phyloP scores from a whole-genome alignment of 1,284 basidiomycete species.

The Moesziomyces parantarcticus region DNA sequence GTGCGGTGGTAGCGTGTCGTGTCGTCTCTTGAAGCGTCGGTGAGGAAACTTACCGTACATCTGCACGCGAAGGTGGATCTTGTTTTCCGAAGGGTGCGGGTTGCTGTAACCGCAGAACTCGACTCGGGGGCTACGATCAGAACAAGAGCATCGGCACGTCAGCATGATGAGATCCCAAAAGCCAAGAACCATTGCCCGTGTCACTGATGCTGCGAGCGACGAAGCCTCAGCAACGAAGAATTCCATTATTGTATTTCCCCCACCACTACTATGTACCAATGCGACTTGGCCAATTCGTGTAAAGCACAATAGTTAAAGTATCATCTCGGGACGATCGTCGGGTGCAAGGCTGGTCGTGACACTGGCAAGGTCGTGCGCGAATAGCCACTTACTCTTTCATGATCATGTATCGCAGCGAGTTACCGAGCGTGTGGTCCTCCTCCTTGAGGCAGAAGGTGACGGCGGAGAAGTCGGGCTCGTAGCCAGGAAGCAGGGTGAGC shows the following conservation, averaged over 20 bases:
- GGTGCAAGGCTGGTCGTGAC: conserved; percentile 1
- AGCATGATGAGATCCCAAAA: conserved; percentile 1
- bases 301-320: conserved; percentile 47
- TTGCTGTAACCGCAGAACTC: conserved; percentile 98
- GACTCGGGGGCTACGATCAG: conserved; percentile 82
- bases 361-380: background rate
- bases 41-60: conserved; percentile 86
- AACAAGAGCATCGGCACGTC: conserved; percentile 2
- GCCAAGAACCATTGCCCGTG: background rate
- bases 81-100: conserved; percentile 95
- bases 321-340: conserved; percentile 43
- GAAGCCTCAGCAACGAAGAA: conserved; percentile 68
- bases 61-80: conserved; percentile 94
- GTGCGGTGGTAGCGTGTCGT: conserved; percentile 6
- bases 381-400: conserved; percentile 92
- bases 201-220: conserved; percentile 6
- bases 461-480: conserved; percentile 82
- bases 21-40: background rate
- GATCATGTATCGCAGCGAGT: conserved; percentile 93
- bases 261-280: conserved; percentile 55
- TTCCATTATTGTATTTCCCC: conserved; percentile 65
- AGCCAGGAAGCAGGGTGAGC: conserved; percentile 72
- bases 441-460: conserved; percentile 92
- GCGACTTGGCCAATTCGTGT: conserved; percentile 52
- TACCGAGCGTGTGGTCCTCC: conserved; percentile 95